Evolutionary conservation across 2,329 filamentous ascomycete genomes (phyloP), one percentile per base, ranked within the genome.

Genomic region (Talaromyces sp.): DNA sequence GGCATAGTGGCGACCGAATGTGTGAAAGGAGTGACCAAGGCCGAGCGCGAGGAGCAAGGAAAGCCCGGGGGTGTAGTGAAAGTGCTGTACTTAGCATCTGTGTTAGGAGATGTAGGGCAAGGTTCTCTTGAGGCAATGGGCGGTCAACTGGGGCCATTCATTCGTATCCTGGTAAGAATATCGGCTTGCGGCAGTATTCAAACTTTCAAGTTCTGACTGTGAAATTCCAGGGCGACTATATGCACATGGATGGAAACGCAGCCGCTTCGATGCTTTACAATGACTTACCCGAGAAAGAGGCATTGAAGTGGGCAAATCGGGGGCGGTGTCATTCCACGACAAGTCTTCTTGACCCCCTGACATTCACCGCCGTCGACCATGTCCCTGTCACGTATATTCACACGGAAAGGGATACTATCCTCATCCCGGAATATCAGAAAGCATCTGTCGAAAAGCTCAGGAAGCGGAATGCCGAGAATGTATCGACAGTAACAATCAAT

Each of bases 311-410:
- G 57, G 66, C 64, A 1, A 55, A 60, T 24, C 62, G 61, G 11
- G 68, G 69, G 31, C 46, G 63, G 2, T 63, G 63, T 41, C 74
- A 77, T 52, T 73, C 69, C 1, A 62, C 64, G 9, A 52, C 63
- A 17, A 70, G 67, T 49, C 76, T 77, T 59, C 61, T 55, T 0
- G 65, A 67, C 9, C 60, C 62, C 46, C 51, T 75, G 26, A 72
- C 69, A 4, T 68, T 75, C 60, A 21, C 66, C 2, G 73, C 69
- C 0, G 75, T 73, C 62, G 70, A 69, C 58, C 63, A 74, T 46
- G 62, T 75, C 1, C 69, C 72, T 0, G 68, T 70, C 2, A 73
- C 71, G 17, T 77, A 69, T 59, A 66, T 76, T 6, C 51, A 73
- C 54, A 69, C 68, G 29, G 64, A 67, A 41, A 64, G 70, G 8